Percentiles rank a stretch among this genome's conserved stretches.
Evolutionary conservation across 2,329 filamentous ascomycete species (phyloP).

Genomic region (Cercospora canescens): DNA sequence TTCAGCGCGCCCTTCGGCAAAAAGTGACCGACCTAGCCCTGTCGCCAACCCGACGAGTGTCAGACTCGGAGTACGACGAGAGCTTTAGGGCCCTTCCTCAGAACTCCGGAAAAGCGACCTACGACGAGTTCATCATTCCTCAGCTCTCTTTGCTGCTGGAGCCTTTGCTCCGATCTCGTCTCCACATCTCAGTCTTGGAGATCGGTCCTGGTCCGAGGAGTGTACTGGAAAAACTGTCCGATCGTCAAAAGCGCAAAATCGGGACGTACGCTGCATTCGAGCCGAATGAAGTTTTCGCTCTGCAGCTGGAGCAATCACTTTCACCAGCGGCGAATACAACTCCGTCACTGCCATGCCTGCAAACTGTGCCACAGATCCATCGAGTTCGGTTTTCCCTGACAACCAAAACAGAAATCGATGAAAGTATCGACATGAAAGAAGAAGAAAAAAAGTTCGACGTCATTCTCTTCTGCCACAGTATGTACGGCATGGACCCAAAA

Average conservation of each 20-base stretch:
- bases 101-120: no score
- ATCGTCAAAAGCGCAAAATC: background rate
- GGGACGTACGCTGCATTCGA: background rate
- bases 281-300: background rate
- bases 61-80: no score
- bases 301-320: background rate
- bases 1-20: no score
- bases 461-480: background rate
- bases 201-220: background rate
- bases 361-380: background rate
- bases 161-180: background rate
- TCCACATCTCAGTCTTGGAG: background rate
- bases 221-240: background rate
- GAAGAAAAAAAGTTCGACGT: background rate
- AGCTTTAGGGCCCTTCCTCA: no score
- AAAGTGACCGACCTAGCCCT: no score
- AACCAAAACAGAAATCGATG: background rate
- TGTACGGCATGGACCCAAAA: background rate
- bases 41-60: no score
- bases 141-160: background rate
- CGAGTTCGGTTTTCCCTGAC: background rate
- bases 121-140: background rate
- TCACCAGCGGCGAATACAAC: background rate
- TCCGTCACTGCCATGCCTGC: background rate
- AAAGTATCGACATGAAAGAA: background rate